Evolutionary conservation across 2,329 filamentous ascomycete species (phyloP), one percentile per base, ranked within the genome.

Genomic region (Polytolypa hystricis): DNA sequence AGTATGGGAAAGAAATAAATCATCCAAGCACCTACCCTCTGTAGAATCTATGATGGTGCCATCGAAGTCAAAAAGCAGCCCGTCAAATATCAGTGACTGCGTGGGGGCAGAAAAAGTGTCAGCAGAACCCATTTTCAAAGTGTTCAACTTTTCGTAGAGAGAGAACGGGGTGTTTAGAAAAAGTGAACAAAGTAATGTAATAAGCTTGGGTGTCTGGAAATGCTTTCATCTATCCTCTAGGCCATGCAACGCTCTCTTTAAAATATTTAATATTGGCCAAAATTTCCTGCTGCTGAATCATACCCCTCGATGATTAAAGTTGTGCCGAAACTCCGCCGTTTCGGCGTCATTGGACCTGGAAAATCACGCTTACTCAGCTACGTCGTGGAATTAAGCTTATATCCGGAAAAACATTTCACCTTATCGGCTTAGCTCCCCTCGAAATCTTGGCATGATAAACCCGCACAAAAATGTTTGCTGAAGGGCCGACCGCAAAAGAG

Each of bases 41-140:
- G 64, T 67, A 17, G 62, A 65, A 44, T 67, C 64, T 29, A 67
- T 56, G 34, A 67, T 65, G 18, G 64, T 67, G 7, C 64, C 63
- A 45, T 66, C 63, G 47, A 67, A 67, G 43, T 67, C 63, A 35
- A 65, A 65, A n/a, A 66, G 56, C 3, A 67, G 39, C 6, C 59
- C 62, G 44, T 65, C 56, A 33, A 65, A 63, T 18, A 53, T 51
- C 40, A 56, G 49, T 20, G 56, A 42, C 44, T 64, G 53, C 18
- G 58, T 42, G 32, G 60, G 54, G 17, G 57, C 62, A 37, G 61
- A 61, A 46, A 64, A 66, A 38, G 50, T 48, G 38, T 51, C 38
- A 25, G 38, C 20, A 29, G 42, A 46, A 18, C 44, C 44, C 44
- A 46, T 46, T 10, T 23, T 37, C n/a, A n/a, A n/a, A n/a, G n/a